Base-by-base conservation (phyloP, 78 protist genomes). In the Emiliania huxleyi region DNA sequence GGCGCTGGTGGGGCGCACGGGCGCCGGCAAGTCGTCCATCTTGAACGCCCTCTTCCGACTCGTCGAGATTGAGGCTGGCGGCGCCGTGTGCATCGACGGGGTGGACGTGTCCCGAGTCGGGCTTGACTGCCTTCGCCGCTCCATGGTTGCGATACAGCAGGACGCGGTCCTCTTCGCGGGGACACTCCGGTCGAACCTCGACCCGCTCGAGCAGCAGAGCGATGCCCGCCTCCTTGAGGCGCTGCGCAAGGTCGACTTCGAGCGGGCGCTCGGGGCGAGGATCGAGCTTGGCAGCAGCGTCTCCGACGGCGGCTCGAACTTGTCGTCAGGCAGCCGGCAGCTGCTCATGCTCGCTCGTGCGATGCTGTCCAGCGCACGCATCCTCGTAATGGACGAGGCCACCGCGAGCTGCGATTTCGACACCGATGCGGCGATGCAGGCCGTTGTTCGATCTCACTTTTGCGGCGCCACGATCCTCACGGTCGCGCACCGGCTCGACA, bases 381-480 rank as follows among this genome's bases (percentile, higher is more conserved):
- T 98, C 37, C 55, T 97, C 73, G 84, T 98, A 45, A 18, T 97
- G 69, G 99, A 98, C 94, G 99, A 98, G 92, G 99, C 99, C 11
- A 98, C 99, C 11, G 99, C 99, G 4, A 69, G 88, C 25, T 95
- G 98, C 43, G 93, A 91, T 81, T 5, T 38, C 37, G 90, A 2
- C 21, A 94, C 96, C 33, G 96, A 95, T 79, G 43, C 45, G 25
- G n/a, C 21, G 56, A 95, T 95, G 38, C 96, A 95, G 69, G 2
- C 1, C 22, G 42, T 38, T 48, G 25, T 49, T 21, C 92, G 96
- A 40, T 6, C 15, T 4, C 79, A 49, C 69, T 98, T 98, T 81
- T 19, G 22, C 44, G 83, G 92, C 42, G 44, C 94, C 62, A 98
- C 98, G 1, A 95, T 98, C 42, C n/a, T 98, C 37, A 98, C 99